Evolutionary conservation across 2,329 filamentous ascomycete genomes (phyloP), one percentile per base, ranked within the genome.

Genomic region (Sarocladiaceae sp.): DNA sequence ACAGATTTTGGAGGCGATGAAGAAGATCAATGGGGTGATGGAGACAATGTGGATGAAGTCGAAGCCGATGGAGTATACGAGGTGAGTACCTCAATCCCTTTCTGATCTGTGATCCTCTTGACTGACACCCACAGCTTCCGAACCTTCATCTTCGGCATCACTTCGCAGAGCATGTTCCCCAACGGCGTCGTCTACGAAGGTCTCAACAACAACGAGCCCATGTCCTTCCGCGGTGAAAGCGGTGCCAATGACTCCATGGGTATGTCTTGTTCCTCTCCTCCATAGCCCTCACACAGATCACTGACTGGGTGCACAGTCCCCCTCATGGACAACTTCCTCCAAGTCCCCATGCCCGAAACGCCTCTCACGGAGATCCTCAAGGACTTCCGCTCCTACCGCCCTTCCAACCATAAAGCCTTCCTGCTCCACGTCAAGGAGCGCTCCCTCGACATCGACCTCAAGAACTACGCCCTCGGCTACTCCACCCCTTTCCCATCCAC

Each of bases 121-220:
- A 29, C 26, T 29, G 26, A 29, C 26, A 13, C 26, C 13, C 13
- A 13, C 37, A 84, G 79, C 53, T 96, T 95, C 78, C 85, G 90
- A 32, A 95, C 91, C 10, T 96, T 96, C 71, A 96, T 96, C 68
- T 95, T 95, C 59, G 91, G 91, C 55, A 95, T 96, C 65, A 94
- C 88, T 1, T 85, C 80, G 39, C 90, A 96, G 66, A 83, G 81
- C 56, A 95, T 96, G 89, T 96, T 96, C 65, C 90, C 90, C 7
- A 72, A 90, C 50, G 91, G 91, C 7, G 91, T 96, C 6, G 67
- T 95, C 37, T 96, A 96, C 62, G 85, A 94, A 61, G 89, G 88
- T 7, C 78, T 91, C 48, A 83, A 83, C 51, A 80, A 84, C 48
- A 64, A 65, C 48, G 47, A 47, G 23, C 84, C 86, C 3, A 68